Base-by-base conservation (phyloP, 257 asterid species). In the Osmanthus fragrans region DNA sequence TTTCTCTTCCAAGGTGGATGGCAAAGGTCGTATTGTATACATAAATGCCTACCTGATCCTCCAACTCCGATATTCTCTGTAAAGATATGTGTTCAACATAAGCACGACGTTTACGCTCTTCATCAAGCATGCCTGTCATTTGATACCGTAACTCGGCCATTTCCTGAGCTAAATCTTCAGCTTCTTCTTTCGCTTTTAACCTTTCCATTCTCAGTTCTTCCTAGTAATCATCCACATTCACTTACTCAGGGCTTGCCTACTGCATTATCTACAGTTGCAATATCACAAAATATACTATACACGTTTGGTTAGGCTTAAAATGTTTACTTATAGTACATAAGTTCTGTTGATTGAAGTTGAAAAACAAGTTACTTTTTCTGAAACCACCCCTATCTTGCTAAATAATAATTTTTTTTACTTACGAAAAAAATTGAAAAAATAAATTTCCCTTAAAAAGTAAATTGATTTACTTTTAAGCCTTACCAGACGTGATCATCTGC, bases 91-190 rank as follows among this genome's bases (percentile, higher is more conserved):
- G 92, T 77, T 93, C 99, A 19, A 95, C 83, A 80, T 79, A 86
- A 7, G 97, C 98, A 77, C 98, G 99, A 21, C 94, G 96, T 79
- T 87, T 91, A 79, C 87, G 72, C 88, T 95, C 99, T 75, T 89
- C 97, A 65, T 95, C 99, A 30, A 95, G 99, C 90, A 83, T 78
- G 63, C 86, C 80, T 12, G 96, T 90, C 64, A 93, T 79, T 68
- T 91, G 96, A 83, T 93, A 95, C 87, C 98, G 87, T 63, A 95
- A 83, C 82, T 95, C 99, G 2, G 99, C 99, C 99, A 95, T 95
- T 88, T 95, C 99, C 83, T 95, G 99, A 71, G 93, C 92, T 73
- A 95, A 85, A 80, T 95, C 99, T 77, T 93, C 99, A 18, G 94
- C 93, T 85, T 91, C 97, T 86, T 95, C 99, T 83, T 89, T 93